Evolutionary conservation across 2,329 filamentous ascomycete species (phyloP).

Genomic region (Stagonosporopsis rhizophila): DNA sequence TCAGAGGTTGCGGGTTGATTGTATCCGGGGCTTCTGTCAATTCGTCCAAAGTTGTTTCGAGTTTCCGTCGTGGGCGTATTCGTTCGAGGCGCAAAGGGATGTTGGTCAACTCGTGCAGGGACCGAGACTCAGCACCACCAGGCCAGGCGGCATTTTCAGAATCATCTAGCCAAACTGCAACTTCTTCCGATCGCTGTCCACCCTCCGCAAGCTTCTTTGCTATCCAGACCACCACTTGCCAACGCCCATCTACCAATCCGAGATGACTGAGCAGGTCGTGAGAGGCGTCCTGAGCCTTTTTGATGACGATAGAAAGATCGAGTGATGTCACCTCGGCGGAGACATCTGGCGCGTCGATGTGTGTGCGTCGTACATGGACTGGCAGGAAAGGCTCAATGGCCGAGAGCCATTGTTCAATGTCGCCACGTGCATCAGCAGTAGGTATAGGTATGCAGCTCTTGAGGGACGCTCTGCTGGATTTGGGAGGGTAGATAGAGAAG

Average conservation of each 20-base stretch:
- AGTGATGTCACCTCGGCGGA: constrained; percentile 30
- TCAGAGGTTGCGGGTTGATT: constrained; percentile 24
- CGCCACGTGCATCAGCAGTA: constrained; percentile 25
- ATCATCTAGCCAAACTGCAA: constrained; percentile 22
- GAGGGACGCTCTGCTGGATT: constrained; percentile 14
- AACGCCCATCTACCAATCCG: constrained; percentile 50
- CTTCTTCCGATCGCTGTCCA: constrained; percentile 22
- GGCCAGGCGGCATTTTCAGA: constrained; percentile 30
- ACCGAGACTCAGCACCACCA: constrained; percentile 9
- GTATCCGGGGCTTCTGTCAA: constrained; percentile 37
- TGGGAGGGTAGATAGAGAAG: constrained; percentile 14
- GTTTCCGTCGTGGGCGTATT: constrained; percentile 21
- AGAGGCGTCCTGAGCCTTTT: constrained; percentile 36
- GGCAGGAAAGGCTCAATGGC: constrained; percentile 50
- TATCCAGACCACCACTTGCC: constrained; percentile 56
- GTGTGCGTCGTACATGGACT: constrained; percentile 34
- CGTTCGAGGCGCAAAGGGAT: constrained; percentile 29
- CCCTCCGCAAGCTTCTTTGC: constrained; percentile 52
- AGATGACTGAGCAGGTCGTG: constrained; percentile 52
- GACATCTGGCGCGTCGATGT: constrained; percentile 15
- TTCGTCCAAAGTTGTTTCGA: constrained; percentile 31
- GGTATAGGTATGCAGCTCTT: constrained; percentile 26
- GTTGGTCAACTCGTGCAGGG: constrained; percentile 37
- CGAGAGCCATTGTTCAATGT: constrained; percentile 44
- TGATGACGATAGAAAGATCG: constrained; percentile 37